Base-by-base conservation (phyloP, 1,284 basidiomycete species). In the Ganoderma resinaceum region DNA sequence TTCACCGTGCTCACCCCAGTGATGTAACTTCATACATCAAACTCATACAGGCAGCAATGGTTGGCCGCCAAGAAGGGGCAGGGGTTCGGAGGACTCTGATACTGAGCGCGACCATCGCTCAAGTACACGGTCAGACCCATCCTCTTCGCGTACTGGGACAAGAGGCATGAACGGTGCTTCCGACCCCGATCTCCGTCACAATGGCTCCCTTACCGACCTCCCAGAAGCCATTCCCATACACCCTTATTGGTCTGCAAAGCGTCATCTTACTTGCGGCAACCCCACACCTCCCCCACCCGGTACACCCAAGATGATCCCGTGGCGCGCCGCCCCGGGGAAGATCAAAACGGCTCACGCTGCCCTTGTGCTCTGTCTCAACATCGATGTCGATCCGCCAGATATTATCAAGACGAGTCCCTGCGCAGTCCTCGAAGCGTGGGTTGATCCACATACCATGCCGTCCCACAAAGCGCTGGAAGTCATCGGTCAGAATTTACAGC, bases 351-450 rank as follows among this genome's bases (percentile, higher is more conserved):
- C 95, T 33, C 93, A 95, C 58, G 97, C 95, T 1, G 95, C 94
- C 0, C 87, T 99, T n/a, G 94, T 98, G 18, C 87, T 99, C 71
- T 99, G 97, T 78, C 86, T 99, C 57, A 99, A 99, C 82, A 95
- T 99, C 77, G 97, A 98, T 66, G 96, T 98, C 53, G 97, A 99
- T 77, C 97, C 97, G 20, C 97, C 97, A 67, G 97, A 99, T 77
- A 86, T 98, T 61, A 93, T 98, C 82, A 99, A 99, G 85, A 99
- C 98, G 11, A 95, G 94, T 73, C 98, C 97, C 0, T 98, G 96
- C 77, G 96, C 97, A 0, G 92, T 94, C 63, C 86, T 98, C 63
- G 97, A 99, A 81, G 97, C 96, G 75, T 99, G 97, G 97, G 94
- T 99, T 55, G 97, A 99, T 81, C 97, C 97, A 2, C 92, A 93